A percentile compares a stretch with the other conserved stretches of the same genome.
Evolutionary conservation across 139 green algal genomes (phyloP).

Genomic region (Chlorella vulgaris): DNA sequence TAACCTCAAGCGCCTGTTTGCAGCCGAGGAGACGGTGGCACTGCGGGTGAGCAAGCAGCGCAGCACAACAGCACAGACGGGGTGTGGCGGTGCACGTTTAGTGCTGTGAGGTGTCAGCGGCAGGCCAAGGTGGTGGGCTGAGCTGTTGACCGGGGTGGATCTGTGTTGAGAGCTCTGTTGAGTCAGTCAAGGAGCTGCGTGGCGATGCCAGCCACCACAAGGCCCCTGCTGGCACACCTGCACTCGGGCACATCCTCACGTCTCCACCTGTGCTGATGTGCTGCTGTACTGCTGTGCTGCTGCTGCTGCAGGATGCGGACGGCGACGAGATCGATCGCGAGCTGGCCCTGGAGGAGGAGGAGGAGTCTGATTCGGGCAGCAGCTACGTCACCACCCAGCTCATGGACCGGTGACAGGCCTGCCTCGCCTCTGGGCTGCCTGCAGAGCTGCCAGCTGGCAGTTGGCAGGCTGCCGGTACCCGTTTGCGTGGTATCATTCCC

Average conservation of each 20-base stretch:
- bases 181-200: too few species aligned
- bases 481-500: too few species aligned
- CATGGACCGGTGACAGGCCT: not conserved
- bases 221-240: too few species aligned
- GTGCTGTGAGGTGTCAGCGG: not conserved
- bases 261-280: not conserved
- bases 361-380: not conserved
- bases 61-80: too few species aligned
- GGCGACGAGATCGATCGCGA: not conserved
- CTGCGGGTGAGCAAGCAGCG: constrained; percentile 13
- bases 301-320: not conserved
- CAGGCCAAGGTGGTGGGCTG: not conserved
- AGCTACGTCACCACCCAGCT: constrained; percentile 1
- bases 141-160: too few species aligned
- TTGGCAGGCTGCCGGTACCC: too few species aligned
- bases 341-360: not conserved
- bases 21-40: constrained; percentile 62
- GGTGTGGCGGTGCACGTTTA: not conserved
- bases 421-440: too few species aligned
- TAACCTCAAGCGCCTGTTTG: constrained; percentile 95
- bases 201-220: too few species aligned
- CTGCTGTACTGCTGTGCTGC: not conserved
- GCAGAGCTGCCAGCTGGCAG: too few species aligned
- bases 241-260: too few species aligned
- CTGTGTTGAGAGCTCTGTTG: too few species aligned